phyloP scores from a whole-genome alignment of 805 yeast species.

The Kluyveromyces aestuarii region DNA sequence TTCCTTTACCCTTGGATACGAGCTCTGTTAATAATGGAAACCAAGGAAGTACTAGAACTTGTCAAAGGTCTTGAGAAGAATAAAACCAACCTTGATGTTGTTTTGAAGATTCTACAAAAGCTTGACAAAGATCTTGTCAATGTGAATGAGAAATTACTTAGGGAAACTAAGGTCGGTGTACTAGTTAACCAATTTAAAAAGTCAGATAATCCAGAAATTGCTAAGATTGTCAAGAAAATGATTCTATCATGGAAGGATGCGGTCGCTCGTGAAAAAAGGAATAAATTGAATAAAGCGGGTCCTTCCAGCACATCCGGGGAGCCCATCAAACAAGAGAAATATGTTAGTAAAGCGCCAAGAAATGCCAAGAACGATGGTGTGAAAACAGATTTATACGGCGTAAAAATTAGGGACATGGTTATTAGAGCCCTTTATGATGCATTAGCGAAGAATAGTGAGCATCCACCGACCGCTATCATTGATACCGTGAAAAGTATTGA shows the following conservation, averaged over 20 bases:
- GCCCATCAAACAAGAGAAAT: constrained; percentile 31
- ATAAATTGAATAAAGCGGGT: constrained; percentile 8
- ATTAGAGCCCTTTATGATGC: constrained; percentile 82
- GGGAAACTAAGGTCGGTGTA: constrained; percentile 94
- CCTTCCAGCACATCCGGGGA: constrained; percentile 13
- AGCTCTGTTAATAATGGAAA: constrained; percentile 39
- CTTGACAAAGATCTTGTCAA: constrained; percentile 68
- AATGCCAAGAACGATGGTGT: constrained; percentile 77
- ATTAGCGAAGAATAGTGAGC: constrained; percentile 66
- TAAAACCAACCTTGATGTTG: constrained; percentile 45
- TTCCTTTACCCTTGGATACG: background rate
- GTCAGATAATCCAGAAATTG: constrained; percentile 54
- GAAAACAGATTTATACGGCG: constrained; percentile 56
- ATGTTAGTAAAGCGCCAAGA: constrained; percentile 49
- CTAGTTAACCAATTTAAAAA: constrained; percentile 84
- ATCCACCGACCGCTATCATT: constrained; percentile 54
- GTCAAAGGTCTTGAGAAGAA: constrained; percentile 71
- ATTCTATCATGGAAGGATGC: constrained; percentile 86
- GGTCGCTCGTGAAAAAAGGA: constrained; percentile 55
- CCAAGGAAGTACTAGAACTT: constrained; percentile 61
- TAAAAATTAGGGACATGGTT: constrained; percentile 76
- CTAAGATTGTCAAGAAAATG: constrained; percentile 67
- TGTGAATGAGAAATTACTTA: constrained; percentile 61
- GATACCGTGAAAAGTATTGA: constrained; percentile 65
- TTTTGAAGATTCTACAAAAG: constrained; percentile 54